Base-by-base conservation (phyloP, 352 stramenopile species). In the Peronospora farinosa region DNA sequence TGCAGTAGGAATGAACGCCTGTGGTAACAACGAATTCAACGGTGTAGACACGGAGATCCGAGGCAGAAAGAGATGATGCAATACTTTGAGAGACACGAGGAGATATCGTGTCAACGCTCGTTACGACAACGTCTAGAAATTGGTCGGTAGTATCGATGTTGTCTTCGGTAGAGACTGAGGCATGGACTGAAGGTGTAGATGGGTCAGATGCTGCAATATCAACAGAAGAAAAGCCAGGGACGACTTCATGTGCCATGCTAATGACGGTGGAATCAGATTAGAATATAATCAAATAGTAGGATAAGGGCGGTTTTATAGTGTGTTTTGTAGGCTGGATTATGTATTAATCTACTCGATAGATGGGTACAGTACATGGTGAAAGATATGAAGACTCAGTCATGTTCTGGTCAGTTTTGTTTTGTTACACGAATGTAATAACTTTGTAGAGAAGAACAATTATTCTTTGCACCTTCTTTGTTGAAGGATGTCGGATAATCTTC, bases 11-110 rank as follows among this genome's bases (percentile, higher is more conserved):
- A 7, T 54, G 65, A 3, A 45, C 39, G 8, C 65, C 66, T 45
- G 67, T 68, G 13, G 73, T 82, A 7, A 88, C 73, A 3, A 86
- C 73, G 12, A 88, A 69, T 48, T 88, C 78, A 31, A 86, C 75
- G 1, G 56, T 59, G 43, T 71, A 82, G 12, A 48, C 58, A 11
- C 71, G 16, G 31, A 77, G 48, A 19, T 59, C 56, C 7, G 64
- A 60, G 9, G 72, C 43, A 0, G 65, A 70, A 31, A 75, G 55
- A 1, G 65, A 74, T 1, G 61, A 74, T 0, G 69, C 51, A 16
- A 83, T 69, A 39, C 49, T 66, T 16, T 67, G 61, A 1, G 65
- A 54, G 35, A 78, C 64, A 5, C 60, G 68, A 8, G 60, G 39
- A n/a, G 66, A 43, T 0, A 57, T 59, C 2, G 59, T 48, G 17